Evolutionary conservation across 805 yeast species (phyloP), one percentile per base, ranked within the genome.

Genomic region (Yarrowia sp.): DNA sequence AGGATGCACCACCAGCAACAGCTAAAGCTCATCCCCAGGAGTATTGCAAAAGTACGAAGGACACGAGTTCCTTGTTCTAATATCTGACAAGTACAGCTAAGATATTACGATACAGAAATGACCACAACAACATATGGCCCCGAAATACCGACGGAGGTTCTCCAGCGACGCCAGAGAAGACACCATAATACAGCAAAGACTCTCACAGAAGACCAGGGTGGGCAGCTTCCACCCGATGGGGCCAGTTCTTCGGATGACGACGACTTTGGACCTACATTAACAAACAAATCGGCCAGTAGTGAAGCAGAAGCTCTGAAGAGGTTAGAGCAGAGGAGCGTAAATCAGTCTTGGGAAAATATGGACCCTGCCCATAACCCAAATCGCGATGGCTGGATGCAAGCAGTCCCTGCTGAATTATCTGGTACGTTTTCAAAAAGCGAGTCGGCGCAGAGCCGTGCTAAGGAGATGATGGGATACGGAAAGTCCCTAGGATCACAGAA

Each of bases 371-470:
- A 33, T 4, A 51, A 51, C n/a, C 58, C 58, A 28, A 51, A 51
- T 32, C 58, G 58, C 2, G 58, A 26, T n/a, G 58, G 58, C 6
- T 51, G 58, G 58, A 51, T 51, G 58, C 58, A 51, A 11, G n/a
- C 10, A 22, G 58, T 22, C 6, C 41, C 58, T 4, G 58, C 58
- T 1, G 58, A 51, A 8, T 30, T 51, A 11, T 21, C 58, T 2
- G 58, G 58, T 2, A 51, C 58, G 2, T 51, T 51, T 33, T 33
- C 58, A 11, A 26, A 4, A 5, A 51, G 21, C 9, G 30, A 22
- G 41, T 33, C 58, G 4, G 58, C 58, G 16, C 30, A 51, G 21
- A 41, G 33, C n/a, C 40, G 41, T n/a, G 58, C 58, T 8, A 7
- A 51, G 35, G 41, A 51, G 22, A 51, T 51, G 58, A 51, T 51